These are phyloP conservation scores for Penicillium sp. DNA, from an alignment of 2,329 filamentous ascomycete genomes.

Conservation along the genomic window DNA sequence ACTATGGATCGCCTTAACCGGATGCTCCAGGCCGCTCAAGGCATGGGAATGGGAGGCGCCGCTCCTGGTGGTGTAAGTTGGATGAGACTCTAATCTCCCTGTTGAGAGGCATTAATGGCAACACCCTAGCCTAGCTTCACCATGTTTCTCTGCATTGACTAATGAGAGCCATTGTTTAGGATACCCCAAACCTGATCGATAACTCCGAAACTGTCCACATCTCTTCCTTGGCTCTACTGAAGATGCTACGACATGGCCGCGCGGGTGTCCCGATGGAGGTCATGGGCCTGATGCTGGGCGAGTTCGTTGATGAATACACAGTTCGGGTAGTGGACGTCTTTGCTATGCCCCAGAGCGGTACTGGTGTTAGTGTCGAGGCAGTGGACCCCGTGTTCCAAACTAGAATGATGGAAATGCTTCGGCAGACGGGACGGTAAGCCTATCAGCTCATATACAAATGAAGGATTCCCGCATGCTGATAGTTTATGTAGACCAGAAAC, in stretches of 20 bases:
- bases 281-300: constrained; percentile 98
- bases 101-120: constrained; percentile 4
- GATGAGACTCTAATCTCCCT: constrained; percentile 6
- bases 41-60: constrained; percentile 49
- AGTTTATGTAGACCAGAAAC: constrained; percentile 71
- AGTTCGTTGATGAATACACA: constrained; percentile 98
- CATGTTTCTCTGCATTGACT: not conserved
- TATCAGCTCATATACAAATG: not conserved
- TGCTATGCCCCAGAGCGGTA: constrained; percentile 98
- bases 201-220: constrained; percentile 99
- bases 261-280: constrained; percentile 99
- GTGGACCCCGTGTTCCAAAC: constrained; percentile 98
- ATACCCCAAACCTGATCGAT: constrained; percentile 88
- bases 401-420: constrained; percentile 99
- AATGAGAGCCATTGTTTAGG: constrained; percentile 51
- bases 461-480: constrained; percentile 3
- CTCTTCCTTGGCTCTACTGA: constrained; percentile 90
- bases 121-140: not conserved
- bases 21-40: constrained; percentile 73
- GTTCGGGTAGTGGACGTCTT: constrained; percentile 98
- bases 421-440: constrained; percentile 86
- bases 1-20: constrained; percentile 88
- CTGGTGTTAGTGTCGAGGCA: constrained; percentile 95
- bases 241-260: constrained; percentile 97
- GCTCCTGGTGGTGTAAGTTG: constrained; percentile 42